Evolutionary conservation across 352 stramenopile genomes (phyloP).

Genomic region (Globisporangium cederbergense): DNA sequence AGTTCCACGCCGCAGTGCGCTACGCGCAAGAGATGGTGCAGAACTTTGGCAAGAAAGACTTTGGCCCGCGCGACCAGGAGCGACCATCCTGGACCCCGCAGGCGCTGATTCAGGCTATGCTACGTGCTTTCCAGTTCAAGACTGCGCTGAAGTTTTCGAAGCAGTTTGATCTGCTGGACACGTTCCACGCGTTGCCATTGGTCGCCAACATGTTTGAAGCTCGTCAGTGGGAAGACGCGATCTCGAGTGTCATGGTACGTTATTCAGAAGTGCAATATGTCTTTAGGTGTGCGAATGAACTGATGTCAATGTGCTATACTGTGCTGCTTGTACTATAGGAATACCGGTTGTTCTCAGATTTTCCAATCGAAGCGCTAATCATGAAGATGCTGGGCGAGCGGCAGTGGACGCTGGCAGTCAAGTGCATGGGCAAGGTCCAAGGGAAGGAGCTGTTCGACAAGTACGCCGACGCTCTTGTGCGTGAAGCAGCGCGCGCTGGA

Average conservation of each 20-base stretch:
- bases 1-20: slow-evolving; percentile 70
- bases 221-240: slow-evolving; percentile 62
- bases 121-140: slow-evolving; percentile 66
- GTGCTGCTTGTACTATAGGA: slow-evolving; percentile 21
- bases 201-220: slow-evolving; percentile 70
- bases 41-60: slow-evolving; percentile 56
- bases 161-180: slow-evolving; percentile 72
- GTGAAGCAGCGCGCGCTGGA: slow-evolving; percentile 46
- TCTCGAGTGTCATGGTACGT: slow-evolving; percentile 61
- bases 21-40: slow-evolving; percentile 80
- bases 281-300: neutral
- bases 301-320: slow-evolving; percentile 1
- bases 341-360: slow-evolving; percentile 64
- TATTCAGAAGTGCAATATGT: neutral
- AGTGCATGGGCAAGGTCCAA: slow-evolving; percentile 80
- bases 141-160: slow-evolving; percentile 77
- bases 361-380: slow-evolving; percentile 60
- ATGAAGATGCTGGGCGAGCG: slow-evolving; percentile 62
- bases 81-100: slow-evolving; percentile 70
- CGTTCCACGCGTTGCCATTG: slow-evolving; percentile 60
- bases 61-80: slow-evolving; percentile 20
- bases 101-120: slow-evolving; percentile 82
- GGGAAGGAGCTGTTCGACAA: slow-evolving; percentile 44
- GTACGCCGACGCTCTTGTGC: slow-evolving; percentile 46
- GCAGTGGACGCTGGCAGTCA: slow-evolving; percentile 68